These are phyloP conservation scores for Phaffomyces thermotolerans DNA, from an alignment of 805 yeast genomes.

Conservation along the genomic window DNA sequence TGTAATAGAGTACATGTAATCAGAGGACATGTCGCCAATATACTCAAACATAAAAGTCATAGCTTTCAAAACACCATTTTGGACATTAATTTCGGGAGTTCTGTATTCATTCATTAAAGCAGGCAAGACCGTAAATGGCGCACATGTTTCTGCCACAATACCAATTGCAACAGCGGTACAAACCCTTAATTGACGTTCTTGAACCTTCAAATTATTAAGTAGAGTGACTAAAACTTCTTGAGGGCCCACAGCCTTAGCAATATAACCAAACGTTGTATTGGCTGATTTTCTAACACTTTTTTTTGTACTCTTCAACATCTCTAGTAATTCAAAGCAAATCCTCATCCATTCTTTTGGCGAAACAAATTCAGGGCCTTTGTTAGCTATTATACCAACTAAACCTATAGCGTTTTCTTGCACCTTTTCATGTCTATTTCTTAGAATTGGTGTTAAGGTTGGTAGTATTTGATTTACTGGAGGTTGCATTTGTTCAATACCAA, in stretches of 20 bases:
- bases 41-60: slow-evolving; percentile 89
- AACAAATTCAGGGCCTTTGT: slow-evolving; percentile 69
- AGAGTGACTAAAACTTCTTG: slow-evolving; percentile 85
- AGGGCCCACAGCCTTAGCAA: slow-evolving; percentile 92
- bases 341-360: slow-evolving; percentile 97
- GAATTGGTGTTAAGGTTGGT: slow-evolving; percentile 85
- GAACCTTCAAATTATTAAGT: slow-evolving; percentile 78
- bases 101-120: slow-evolving; percentile 94
- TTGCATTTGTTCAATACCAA: slow-evolving; percentile 54
- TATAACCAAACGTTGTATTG: slow-evolving; percentile 83
- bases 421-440: slow-evolving; percentile 81
- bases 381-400: slow-evolving; percentile 77
- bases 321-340: slow-evolving; percentile 83
- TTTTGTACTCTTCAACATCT: slow-evolving; percentile 75
- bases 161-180: slow-evolving; percentile 98
- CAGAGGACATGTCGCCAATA: slow-evolving; percentile 70
- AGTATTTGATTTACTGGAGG: slow-evolving; percentile 80
- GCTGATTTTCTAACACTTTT: slow-evolving; percentile 78
- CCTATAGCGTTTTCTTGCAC: slow-evolving; percentile 81
- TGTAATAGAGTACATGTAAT: slow-evolving; percentile 72
- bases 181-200: slow-evolving; percentile 92
- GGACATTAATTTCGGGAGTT: slow-evolving; percentile 87
- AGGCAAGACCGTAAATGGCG: slow-evolving; percentile 89
- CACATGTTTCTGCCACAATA: slow-evolving; percentile 88
- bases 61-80: slow-evolving; percentile 90